These are phyloP conservation scores for Alternaria gaisen DNA, from an alignment of 2,329 filamentous ascomycete genomes.

Conservation along the genomic window DNA sequence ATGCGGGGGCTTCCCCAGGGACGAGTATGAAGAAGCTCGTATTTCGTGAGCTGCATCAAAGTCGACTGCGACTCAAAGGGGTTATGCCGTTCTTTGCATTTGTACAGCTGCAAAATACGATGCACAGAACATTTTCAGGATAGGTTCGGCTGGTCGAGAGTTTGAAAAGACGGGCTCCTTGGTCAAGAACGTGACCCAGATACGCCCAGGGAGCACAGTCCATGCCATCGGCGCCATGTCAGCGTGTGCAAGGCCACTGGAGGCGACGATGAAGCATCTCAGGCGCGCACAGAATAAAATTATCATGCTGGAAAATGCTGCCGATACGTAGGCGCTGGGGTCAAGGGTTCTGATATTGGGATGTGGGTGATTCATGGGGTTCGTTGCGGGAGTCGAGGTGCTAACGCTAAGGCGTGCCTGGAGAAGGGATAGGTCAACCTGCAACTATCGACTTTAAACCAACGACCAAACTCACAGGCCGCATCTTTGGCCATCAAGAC, in stretches of 20 bases:
- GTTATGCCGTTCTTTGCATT: background rate
- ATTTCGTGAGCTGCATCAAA: background rate
- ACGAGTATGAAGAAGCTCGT: background rate
- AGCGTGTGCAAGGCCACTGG: background rate
- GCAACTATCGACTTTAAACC: slow-evolving; percentile 11
- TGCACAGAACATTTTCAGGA: background rate
- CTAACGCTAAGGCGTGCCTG: slow-evolving; percentile 20
- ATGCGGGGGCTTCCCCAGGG: background rate
- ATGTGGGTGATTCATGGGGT: slow-evolving; percentile 16
- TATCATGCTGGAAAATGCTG: background rate
- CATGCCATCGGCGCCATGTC: background rate
- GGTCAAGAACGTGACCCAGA: background rate
- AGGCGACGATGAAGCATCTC: background rate
- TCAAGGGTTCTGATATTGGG: slow-evolving; percentile 13
- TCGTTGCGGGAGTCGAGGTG: slow-evolving; percentile 15
- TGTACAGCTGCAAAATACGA: background rate
- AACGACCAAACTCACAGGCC: slow-evolving; percentile 23
- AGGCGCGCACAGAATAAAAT: background rate
- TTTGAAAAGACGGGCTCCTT: background rate
- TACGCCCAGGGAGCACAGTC: background rate
- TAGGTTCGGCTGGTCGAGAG: background rate
- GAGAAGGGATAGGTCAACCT: slow-evolving; percentile 20
- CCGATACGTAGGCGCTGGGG: background rate
- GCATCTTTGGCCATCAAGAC: slow-evolving; percentile 48
- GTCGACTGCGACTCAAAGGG: background rate